Percentiles rank a stretch among this genome's conserved stretches.
These are phyloP conservation scores for Lavandula angustifolia DNA, from an alignment of 257 asterid genomes.

Conservation along the genomic window DNA sequence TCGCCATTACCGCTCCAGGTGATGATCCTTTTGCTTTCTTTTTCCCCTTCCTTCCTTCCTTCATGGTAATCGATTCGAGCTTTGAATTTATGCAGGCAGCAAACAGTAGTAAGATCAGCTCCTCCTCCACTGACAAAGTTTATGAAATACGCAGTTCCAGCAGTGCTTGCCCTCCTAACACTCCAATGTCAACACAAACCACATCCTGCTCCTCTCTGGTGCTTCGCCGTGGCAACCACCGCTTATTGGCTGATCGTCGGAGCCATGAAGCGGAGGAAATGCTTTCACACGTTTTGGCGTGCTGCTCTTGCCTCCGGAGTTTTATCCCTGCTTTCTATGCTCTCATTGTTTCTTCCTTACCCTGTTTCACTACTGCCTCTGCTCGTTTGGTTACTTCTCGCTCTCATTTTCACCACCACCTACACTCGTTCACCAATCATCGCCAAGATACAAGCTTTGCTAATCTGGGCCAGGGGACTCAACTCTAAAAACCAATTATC, in stretches of 20 bases:
- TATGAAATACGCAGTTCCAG: conserved; percentile 21
- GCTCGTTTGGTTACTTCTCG: too few species aligned
- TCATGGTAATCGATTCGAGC: too few species aligned
- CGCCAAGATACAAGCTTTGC: neutral
- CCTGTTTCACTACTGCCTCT: conserved; percentile 1
- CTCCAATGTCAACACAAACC: conserved; percentile 3
- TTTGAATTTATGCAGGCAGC: too few species aligned
- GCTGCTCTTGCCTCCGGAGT: conserved; percentile 12
- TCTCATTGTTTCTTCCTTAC: neutral
- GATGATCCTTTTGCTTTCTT: too few species aligned
- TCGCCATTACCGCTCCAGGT: too few species aligned
- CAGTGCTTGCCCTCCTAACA: neutral
- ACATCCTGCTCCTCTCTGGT: conserved; percentile 11
- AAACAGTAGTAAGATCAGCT: too few species aligned
- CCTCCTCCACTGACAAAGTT: neutral
- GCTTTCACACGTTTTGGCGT: too few species aligned
- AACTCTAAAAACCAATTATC: neutral
- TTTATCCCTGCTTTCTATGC: neutral
- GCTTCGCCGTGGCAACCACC: conserved; percentile 14
- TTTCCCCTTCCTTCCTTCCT: too few species aligned
- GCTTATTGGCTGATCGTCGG: conserved; percentile 25
- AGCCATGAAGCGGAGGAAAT: neutral
- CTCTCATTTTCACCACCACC: too few species aligned
- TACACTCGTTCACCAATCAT: neutral
- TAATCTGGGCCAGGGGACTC: neutral